phyloP scores from a whole-genome alignment of 495 filamentous ascomycete genomes.

The Lasiosphaeria hispida region DNA sequence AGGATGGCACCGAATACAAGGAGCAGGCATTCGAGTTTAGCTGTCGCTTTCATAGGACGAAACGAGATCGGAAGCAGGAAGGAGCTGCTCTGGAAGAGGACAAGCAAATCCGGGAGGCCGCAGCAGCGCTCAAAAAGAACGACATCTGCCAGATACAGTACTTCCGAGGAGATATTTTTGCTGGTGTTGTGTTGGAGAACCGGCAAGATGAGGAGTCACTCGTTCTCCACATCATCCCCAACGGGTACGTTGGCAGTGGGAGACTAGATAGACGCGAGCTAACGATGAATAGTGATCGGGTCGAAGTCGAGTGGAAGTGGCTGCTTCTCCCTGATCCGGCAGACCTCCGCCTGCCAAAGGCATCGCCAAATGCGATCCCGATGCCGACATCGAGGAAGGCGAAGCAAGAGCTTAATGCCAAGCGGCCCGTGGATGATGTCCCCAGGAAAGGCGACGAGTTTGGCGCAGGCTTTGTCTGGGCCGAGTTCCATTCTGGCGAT shows the following conservation, averaged over 20 bases:
- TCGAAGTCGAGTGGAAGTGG: conserved; percentile 79
- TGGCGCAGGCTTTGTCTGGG: conserved; percentile 69
- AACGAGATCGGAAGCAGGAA: conserved; percentile 69
- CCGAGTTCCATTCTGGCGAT: conserved; percentile 70
- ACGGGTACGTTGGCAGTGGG: conserved; percentile 62
- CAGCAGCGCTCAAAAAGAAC: conserved; percentile 62
- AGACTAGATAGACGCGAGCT: conserved; percentile 25
- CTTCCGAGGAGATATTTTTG: conserved; percentile 81
- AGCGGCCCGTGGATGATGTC: conserved; percentile 55
- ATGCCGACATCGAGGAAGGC: conserved; percentile 54
- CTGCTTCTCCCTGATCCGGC: conserved; percentile 63
- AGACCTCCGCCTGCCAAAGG: conserved; percentile 62
- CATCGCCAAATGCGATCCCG: conserved; percentile 56
- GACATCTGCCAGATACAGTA: conserved; percentile 89
- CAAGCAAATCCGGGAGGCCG: conserved; percentile 65
- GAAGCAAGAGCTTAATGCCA: conserved; percentile 56
- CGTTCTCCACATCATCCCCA: conserved; percentile 80
- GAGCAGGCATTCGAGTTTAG: conserved; percentile 85
- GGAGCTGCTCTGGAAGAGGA: conserved; percentile 67
- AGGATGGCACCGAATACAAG: conserved; percentile 88
- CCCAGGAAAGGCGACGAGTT: conserved; percentile 70
- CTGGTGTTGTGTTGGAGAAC: conserved; percentile 85
- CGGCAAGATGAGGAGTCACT: conserved; percentile 70
- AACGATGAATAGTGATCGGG: conserved; percentile 50
- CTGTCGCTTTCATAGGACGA: conserved; percentile 89